Evolutionary conservation across 495 filamentous ascomycete genomes (phyloP).

Genomic region (Ascodesmis nigricans): DNA sequence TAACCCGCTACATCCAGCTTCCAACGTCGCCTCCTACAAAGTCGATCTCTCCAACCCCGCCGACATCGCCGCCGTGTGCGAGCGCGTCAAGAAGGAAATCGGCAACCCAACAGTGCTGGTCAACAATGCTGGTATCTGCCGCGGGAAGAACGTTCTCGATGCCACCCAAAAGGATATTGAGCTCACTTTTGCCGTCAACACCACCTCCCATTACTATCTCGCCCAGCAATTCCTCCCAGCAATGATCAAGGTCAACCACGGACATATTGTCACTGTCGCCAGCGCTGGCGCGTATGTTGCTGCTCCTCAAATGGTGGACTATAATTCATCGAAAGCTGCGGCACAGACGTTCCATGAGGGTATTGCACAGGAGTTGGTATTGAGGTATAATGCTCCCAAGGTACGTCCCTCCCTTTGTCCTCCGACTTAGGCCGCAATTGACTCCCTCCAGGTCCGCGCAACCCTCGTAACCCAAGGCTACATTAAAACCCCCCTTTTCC

Average conservation of each 20-base stretch:
- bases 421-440: not conserved
- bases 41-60: slow-evolving; percentile 39
- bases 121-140: slow-evolving; percentile 51
- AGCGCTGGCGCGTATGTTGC: slow-evolving; percentile 36
- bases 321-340: slow-evolving; percentile 45
- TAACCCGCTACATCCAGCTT: slow-evolving; percentile 20
- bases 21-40: slow-evolving; percentile 36
- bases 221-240: slow-evolving; percentile 42
- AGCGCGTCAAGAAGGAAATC: slow-evolving; percentile 30
- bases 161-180: slow-evolving; percentile 33
- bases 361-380: slow-evolving; percentile 36
- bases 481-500: slow-evolving; percentile 38
- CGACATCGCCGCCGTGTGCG: slow-evolving; percentile 28
- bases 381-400: slow-evolving; percentile 36
- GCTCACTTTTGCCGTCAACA: slow-evolving; percentile 52
- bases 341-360: slow-evolving; percentile 49
- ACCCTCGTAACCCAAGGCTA: slow-evolving; percentile 44
- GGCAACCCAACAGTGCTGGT: slow-evolving; percentile 49
- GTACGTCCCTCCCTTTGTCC: too few relatives aligned
- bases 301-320: slow-evolving; percentile 45
- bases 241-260: slow-evolving; percentile 42
- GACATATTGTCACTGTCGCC: slow-evolving; percentile 55
- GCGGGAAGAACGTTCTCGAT: slow-evolving; percentile 37
- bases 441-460: slow-evolving; percentile 31
- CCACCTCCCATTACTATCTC: slow-evolving; percentile 43